Base-by-base conservation (phyloP, 2,329 filamentous ascomycete genomes). In the Cladophialophora bantiana region DNA sequence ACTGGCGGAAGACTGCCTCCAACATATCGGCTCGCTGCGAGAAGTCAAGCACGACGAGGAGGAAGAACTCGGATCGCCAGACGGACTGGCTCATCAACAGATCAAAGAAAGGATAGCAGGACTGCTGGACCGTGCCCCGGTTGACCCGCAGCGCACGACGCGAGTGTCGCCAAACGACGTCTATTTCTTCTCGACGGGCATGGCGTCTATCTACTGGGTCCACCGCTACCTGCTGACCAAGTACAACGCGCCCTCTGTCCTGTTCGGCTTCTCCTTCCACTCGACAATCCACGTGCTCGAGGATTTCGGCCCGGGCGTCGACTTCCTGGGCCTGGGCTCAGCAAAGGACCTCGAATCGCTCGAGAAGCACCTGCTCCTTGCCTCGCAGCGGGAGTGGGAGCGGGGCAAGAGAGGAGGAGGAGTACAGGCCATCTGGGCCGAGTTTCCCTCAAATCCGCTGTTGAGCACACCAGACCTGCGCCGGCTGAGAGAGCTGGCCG, bases 101-200 rank as follows among this genome's bases (percentile, higher is more conserved):
- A 6, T 70, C n/a, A 56, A 53, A 31, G 36, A 59, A n/a, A 42
- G 65, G 31, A 68, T 68, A 55, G 59, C 65, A 42, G 54, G 26
- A 4, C 38, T 65, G 15, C 45, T 69, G 15, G 53, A 67, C 35
- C 55, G 62, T 9, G 64, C 64, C 18, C 60, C 65, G 10, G 35
- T 38, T n/a, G 62, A 57, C 35, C 45, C 50, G n/a, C 42, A 26
- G 2, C 52, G 56, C 40, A 40, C 36, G 12, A 26, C n/a, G 9
- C 55, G 45, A 40, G 59, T 65, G 5, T 63, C 62, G 15, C 42
- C 59, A 7, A n/a, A 53, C 13, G 84, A 88, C 67, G 80, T 88
- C 0, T 86, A 80, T 58, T 76, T 88, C 20, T 87, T 83, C 71
- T 80, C 81, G 4, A 83, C 83, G 0, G 85, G 85, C 32, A 88